Evolutionary conservation across 1,139 yeast species (phyloP).

Genomic region (Hyphopichia pseudoburtonii): DNA sequence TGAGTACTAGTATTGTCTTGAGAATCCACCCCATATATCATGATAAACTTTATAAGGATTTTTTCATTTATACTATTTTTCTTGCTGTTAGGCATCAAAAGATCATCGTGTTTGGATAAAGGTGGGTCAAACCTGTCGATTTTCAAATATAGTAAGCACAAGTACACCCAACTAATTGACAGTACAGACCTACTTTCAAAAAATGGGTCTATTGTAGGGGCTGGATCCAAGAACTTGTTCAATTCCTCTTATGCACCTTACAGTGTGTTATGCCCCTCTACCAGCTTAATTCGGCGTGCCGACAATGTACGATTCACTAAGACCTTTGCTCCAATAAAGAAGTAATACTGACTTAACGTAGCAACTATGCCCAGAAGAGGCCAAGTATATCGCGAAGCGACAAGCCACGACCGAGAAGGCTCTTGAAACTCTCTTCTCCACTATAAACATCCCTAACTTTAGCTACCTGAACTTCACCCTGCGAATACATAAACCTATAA

Average conservation of each 20-base stretch:
- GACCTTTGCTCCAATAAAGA: too few species aligned
- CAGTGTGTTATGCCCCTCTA: constrained; percentile 41
- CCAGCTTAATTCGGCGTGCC: constrained; percentile 37
- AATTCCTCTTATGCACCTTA: constrained; percentile 37
- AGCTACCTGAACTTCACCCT: constrained; percentile 22
- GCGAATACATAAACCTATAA: constrained; percentile 25
- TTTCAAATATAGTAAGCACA: not conserved
- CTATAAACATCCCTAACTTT: constrained; percentile 38
- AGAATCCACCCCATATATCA: too few species aligned
- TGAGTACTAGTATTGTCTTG: too few species aligned
- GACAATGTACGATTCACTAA: constrained; percentile 35
- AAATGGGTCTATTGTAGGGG: not conserved
- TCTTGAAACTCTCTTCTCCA: constrained; percentile 31
- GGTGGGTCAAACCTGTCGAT: not conserved
- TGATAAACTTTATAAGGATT: too few species aligned
- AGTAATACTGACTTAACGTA: too few species aligned
- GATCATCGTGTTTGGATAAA: too few species aligned
- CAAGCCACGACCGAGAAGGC: constrained; percentile 29
- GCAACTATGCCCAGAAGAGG: constrained; percentile 30
- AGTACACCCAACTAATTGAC: not conserved
- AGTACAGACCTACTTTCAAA: not conserved
- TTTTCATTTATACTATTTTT: too few species aligned
- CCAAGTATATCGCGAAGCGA: constrained; percentile 34
- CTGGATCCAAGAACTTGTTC: constrained; percentile 2
- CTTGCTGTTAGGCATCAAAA: too few species aligned